Percentiles rank a stretch among this genome's conserved stretches.
Conservation (phyloP, 2,329 filamentous ascomycete species). For the Nemania sp. region DNA sequence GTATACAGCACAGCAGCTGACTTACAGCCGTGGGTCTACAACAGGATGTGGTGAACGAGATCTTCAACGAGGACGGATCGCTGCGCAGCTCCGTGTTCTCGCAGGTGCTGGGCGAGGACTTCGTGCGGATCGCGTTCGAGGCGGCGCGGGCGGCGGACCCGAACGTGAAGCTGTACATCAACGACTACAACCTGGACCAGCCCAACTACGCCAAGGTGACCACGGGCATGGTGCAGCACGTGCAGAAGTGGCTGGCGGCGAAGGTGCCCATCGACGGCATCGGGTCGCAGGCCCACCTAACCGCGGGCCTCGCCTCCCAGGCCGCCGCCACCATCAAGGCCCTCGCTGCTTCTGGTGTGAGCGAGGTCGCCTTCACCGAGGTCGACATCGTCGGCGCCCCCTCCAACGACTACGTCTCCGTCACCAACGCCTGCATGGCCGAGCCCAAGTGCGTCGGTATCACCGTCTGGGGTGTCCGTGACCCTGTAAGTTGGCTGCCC, state of each 20-base stretch:
- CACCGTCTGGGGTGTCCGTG: constrained; percentile 63
- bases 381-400: constrained; percentile 65
- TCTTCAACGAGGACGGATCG: constrained; percentile 63
- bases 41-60: constrained; percentile 67
- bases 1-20: too few relatives aligned
- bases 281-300: constrained; percentile 55
- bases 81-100: constrained; percentile 67
- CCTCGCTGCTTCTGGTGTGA: constrained; percentile 49
- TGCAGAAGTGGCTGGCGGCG: constrained; percentile 64
- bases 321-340: constrained; percentile 49
- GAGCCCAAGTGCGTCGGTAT: constrained; percentile 65
- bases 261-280: constrained; percentile 67
- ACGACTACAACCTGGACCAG: constrained; percentile 71
- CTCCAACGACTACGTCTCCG: constrained; percentile 59
- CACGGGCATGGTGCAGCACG: constrained; percentile 54
- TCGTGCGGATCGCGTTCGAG: constrained; percentile 70
- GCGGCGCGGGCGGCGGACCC: constrained; percentile 70
- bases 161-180: constrained; percentile 72
- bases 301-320: constrained; percentile 45
- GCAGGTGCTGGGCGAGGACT: constrained; percentile 69
- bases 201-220: constrained; percentile 60
- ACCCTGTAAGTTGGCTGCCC: constrained; percentile 41
- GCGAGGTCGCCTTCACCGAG: constrained; percentile 62
- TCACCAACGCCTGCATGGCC: constrained; percentile 60
- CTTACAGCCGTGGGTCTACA: not conserved